phyloP scores from a whole-genome alignment of 2,329 filamentous ascomycete genomes.

The Ophiosphaerella korrae region DNA sequence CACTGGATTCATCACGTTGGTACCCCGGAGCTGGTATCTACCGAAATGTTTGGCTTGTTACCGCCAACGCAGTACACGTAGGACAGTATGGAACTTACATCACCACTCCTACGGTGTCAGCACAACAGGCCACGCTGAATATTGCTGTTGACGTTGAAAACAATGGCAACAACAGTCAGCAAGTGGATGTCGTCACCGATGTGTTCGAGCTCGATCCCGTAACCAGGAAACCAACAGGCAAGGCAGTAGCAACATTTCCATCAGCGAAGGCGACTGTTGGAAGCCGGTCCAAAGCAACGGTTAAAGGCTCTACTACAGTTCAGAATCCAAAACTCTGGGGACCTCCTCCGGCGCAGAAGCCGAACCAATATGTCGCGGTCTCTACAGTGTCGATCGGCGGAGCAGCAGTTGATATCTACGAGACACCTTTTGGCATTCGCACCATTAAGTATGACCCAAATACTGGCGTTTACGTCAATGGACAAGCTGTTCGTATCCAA shows the following conservation, averaged over 20 bases:
- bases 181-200: slow-evolving; percentile 50
- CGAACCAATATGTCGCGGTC: slow-evolving; percentile 56
- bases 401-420: slow-evolving; percentile 51
- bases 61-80: slow-evolving; percentile 52
- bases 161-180: slow-evolving; percentile 35
- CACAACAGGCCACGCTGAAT: slow-evolving; percentile 52
- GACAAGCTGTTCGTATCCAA: slow-evolving; percentile 51
- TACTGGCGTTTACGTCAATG: slow-evolving; percentile 56
- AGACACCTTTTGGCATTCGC: slow-evolving; percentile 59
- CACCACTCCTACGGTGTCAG: slow-evolving; percentile 54
- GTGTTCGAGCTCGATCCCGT: slow-evolving; percentile 47
- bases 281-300: slow-evolving; percentile 37
- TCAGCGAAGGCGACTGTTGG: slow-evolving; percentile 34
- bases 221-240: slow-evolving; percentile 25
- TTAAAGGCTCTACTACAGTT: slow-evolving; percentile 45
- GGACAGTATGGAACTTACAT: slow-evolving; percentile 57
- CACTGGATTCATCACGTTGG: slow-evolving; percentile 57
- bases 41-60: slow-evolving; percentile 61
- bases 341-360: slow-evolving; percentile 52
- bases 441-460: slow-evolving; percentile 48
- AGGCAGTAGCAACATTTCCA: slow-evolving; percentile 45
- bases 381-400: slow-evolving; percentile 44
- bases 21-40: slow-evolving; percentile 62
- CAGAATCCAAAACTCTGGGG: slow-evolving; percentile 56
- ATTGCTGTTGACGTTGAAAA: slow-evolving; percentile 57